phyloP scores from a whole-genome alignment of 2,329 filamentous ascomycete genomes.

The Xylaria sp. region DNA sequence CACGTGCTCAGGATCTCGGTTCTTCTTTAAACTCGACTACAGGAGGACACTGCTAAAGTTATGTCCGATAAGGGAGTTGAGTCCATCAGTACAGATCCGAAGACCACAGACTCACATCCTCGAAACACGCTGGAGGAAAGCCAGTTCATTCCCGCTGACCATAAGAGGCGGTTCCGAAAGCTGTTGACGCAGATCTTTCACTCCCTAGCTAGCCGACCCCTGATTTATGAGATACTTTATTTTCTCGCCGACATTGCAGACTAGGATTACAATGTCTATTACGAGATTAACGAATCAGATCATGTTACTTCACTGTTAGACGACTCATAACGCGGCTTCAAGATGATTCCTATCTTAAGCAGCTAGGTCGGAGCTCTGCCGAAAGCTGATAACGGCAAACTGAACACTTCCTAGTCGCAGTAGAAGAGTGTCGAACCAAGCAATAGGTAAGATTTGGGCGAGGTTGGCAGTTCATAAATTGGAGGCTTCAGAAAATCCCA shows the following conservation, averaged over 20 bases:
- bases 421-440: slow-evolving; percentile 56
- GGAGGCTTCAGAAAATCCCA: slow-evolving; percentile 47
- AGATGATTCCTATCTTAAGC: slow-evolving; percentile 69
- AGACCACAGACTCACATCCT: slow-evolving; percentile 55
- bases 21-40: no score
- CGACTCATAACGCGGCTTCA: slow-evolving; percentile 71
- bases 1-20: no score
- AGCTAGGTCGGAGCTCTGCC: slow-evolving; percentile 63
- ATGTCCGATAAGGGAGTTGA: slow-evolving; percentile 67
- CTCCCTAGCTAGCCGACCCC: slow-evolving; percentile 54
- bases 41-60: slow-evolving; percentile 62
- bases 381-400: slow-evolving; percentile 46
- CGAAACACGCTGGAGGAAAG: slow-evolving; percentile 45
- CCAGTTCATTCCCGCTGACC: slow-evolving; percentile 63
- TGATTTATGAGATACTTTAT: slow-evolving; percentile 60
- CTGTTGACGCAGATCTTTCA: slow-evolving; percentile 42
- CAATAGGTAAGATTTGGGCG: slow-evolving; percentile 37
- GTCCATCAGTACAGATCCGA: slow-evolving; percentile 61
- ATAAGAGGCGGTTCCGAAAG: slow-evolving; percentile 61
- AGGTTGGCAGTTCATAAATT: slow-evolving; percentile 54
- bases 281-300: slow-evolving; percentile 61
- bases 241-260: slow-evolving; percentile 72
- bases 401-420: slow-evolving; percentile 60
- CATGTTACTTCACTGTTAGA: slow-evolving; percentile 62
- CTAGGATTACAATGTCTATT: slow-evolving; percentile 70